Evolutionary conservation across 2,329 filamentous ascomycete genomes (phyloP), one percentile per base, ranked within the genome.

Genomic region (Beauveria brongniartii): DNA sequence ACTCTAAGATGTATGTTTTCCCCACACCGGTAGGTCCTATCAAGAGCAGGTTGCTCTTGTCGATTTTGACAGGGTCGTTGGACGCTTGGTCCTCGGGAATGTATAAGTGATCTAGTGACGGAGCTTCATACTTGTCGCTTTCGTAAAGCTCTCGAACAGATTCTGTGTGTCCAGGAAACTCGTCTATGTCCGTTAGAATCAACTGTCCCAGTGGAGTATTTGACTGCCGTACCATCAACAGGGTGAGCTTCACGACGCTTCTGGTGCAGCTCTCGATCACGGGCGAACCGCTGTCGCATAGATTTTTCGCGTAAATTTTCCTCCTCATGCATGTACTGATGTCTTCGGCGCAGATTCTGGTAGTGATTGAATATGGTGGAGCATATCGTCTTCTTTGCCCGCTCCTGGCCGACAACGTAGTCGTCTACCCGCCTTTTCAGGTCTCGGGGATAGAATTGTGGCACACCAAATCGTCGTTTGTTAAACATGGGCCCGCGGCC

Each of bases 311-410:
- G 75, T 41, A 75, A 66, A 51, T 79, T 79, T 56, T 78, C 76
- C 59, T 86, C 82, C 62, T 82, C 77, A 28, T 90, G 85, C 68
- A 96, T 92, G 59, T 92, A 86, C 65, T 94, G 85, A 62, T 88
- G 85, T 54, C 91, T 81, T 68, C 91, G 83, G 26, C 92, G 87
- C 63, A 96, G 83, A 52, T 90, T 85, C 74, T 97, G 91, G 71
- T 97, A 97, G 72, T 99, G 94, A 70, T 97, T 97, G 77, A 96
- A 97, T 30, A 99, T 90, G 7, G 93, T 92, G 3, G 93, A 88
- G 65, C 91, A 94, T 65, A 97, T 86, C 16, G 92, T 90, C 74
- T 96, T 95, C 80, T 99, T 94, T 18, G 94, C 92, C 63, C 91
- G 86, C 66, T 97, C 91, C 74, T 99, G 94, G 46, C 93, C 94